Evolutionary conservation across 2,329 filamentous ascomycete genomes (phyloP).

Genomic region (Rhinocladiella mackenziei): DNA sequence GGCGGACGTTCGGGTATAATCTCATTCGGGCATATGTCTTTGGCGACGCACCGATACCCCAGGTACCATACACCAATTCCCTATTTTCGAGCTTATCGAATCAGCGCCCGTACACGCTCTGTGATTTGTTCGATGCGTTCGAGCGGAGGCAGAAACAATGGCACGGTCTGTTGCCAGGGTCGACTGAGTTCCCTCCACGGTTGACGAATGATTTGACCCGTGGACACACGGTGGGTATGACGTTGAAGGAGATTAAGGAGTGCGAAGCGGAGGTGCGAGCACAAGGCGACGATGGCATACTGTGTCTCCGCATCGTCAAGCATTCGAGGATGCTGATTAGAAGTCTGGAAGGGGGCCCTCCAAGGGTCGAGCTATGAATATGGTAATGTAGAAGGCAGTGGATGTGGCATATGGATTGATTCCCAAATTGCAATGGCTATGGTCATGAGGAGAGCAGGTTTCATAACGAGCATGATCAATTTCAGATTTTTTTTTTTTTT

Average conservation of each 20-base stretch:
- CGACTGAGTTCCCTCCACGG: constrained; percentile 17
- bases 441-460: no score
- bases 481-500: no score
- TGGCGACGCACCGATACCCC: constrained; percentile 23
- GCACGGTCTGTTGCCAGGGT: constrained; percentile 32
- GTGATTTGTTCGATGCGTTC: constrained; percentile 40
- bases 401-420: no score
- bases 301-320: constrained; percentile 31
- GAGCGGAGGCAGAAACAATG: constrained; percentile 42
- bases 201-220: constrained; percentile 5
- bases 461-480: no score
- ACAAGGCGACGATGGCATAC: constrained; percentile 20
- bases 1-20: constrained; percentile 33
- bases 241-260: constrained; percentile 14
- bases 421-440: no score
- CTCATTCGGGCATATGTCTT: constrained; percentile 27
- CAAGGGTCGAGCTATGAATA: constrained; percentile 9
- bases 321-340: constrained; percentile 29
- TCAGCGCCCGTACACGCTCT: constrained; percentile 27
- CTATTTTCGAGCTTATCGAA: background rate
- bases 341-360: constrained; percentile 21
- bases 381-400: background rate
- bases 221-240: constrained; percentile 22
- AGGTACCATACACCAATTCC: constrained; percentile 8
- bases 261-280: constrained; percentile 13